Conservation (phyloP, 139 green algal genomes). For the Asterochloris erici region DNA sequence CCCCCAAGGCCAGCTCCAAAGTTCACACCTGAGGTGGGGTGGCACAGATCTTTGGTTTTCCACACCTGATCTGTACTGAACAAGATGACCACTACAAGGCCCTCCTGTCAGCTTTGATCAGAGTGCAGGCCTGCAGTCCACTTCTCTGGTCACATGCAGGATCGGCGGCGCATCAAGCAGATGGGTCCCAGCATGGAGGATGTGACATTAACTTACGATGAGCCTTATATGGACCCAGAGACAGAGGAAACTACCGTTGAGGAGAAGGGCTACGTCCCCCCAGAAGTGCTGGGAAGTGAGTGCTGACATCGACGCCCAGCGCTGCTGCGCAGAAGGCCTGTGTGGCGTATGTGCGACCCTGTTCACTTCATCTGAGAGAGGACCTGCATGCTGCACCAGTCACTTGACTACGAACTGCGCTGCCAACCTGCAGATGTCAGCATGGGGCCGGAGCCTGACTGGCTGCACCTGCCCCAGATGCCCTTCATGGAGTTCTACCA, state of each 20-base stretch:
- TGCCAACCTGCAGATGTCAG: neutral
- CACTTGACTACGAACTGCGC: neutral
- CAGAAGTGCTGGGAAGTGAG: slow-evolving; percentile 28
- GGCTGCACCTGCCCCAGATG: slow-evolving; percentile 58
- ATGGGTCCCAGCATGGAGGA: slow-evolving; percentile 42
- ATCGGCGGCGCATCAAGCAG: slow-evolving; percentile 51
- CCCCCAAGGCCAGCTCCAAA: no score
- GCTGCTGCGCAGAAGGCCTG: neutral
- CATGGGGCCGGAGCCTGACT: slow-evolving; percentile 52
- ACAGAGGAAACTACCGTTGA: neutral
- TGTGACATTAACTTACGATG: slow-evolving; percentile 12
- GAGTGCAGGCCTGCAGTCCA: no score
- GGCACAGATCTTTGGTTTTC: no score
- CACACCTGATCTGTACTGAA: no score
- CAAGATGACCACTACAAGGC: no score
- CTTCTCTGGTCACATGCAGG: neutral
- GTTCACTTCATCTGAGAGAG: no score
- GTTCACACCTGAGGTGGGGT: no score
- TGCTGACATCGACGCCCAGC: neutral
- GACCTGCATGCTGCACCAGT: no score
- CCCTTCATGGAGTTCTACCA: slow-evolving; percentile 50
- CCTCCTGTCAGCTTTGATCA: no score
- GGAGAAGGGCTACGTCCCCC: slow-evolving; percentile 31
- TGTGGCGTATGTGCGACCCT: neutral
- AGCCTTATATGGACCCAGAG: neutral